Evolutionary conservation across 73 alveolate genomes (phyloP).

Genomic region (Tetrahymena thermophila): DNA sequence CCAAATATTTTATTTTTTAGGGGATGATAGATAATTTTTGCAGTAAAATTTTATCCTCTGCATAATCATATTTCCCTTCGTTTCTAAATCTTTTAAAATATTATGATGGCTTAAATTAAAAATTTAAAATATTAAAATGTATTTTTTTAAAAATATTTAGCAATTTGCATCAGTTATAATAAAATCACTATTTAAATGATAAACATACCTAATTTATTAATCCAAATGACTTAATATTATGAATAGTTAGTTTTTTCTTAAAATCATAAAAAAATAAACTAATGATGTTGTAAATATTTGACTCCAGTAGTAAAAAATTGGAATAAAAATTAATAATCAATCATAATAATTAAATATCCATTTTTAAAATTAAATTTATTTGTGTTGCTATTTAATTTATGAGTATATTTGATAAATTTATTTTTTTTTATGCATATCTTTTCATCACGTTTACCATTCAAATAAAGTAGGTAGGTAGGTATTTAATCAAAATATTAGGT

Average conservation of each 20-base stretch:
- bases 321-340: too few species aligned
- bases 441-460: too few species aligned
- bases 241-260: neutral
- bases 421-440: neutral
- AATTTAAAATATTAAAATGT: neutral
- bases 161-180: neutral
- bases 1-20: too few species aligned
- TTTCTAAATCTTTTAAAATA: neutral
- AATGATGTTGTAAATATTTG: neutral
- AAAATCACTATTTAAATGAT: too few species aligned
- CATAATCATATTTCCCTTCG: neutral
- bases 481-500: too few species aligned
- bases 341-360: neutral
- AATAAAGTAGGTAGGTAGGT: too few species aligned
- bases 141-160: neutral
- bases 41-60: neutral
- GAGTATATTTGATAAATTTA: too few species aligned
- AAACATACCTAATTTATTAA: too few species aligned
- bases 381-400: too few species aligned
- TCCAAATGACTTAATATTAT: too few species aligned
- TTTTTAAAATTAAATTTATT: too few species aligned
- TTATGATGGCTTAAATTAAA: too few species aligned
- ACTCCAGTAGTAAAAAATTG: neutral
- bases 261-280: neutral
- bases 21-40: neutral